Evolutionary conservation across 768 basidiomycete genomes (phyloP).

Genomic region (Suillus paluster): DNA sequence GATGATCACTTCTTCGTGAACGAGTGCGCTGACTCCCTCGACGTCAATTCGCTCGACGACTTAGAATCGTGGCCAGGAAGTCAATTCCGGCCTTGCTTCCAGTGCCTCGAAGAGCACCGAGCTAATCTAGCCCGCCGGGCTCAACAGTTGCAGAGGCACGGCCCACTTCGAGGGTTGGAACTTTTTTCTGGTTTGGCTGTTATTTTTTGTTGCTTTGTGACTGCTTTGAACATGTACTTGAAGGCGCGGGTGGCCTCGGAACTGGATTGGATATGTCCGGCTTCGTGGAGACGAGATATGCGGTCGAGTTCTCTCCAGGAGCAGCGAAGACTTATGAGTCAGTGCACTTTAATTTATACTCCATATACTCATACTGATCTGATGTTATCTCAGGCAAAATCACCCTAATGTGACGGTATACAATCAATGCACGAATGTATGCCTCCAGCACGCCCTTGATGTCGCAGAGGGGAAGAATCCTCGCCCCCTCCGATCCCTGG

Average conservation of each 20-base stretch:
- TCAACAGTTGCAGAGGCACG: constrained; percentile 39
- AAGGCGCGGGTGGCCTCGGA: constrained; percentile 78
- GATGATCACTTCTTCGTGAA: constrained; percentile 66
- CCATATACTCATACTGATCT: too few species aligned
- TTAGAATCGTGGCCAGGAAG: constrained; percentile 29
- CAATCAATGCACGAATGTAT: constrained; percentile 63
- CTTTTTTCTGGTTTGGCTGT: constrained; percentile 63
- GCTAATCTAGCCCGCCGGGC: constrained; percentile 32
- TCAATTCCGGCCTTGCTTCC: constrained; percentile 42
- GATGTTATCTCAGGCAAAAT: constrained; percentile 60
- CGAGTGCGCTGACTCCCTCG: constrained; percentile 28
- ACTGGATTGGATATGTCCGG: constrained; percentile 66
- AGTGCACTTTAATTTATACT: constrained; percentile 19
- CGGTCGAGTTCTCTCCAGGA: constrained; percentile 65
- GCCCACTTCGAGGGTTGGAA: constrained; percentile 62
- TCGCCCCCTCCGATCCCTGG: constrained; percentile 44
- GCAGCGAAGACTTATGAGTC: constrained; percentile 70
- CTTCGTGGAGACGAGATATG: constrained; percentile 68
- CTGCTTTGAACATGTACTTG: constrained; percentile 3
- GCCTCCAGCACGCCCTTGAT: constrained; percentile 63
- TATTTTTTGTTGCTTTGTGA: background rate
- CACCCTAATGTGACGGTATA: constrained; percentile 65
- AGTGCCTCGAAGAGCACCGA: constrained; percentile 44
- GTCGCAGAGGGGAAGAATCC: constrained; percentile 45
- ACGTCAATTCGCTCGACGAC: constrained; percentile 24